Evolutionary conservation across 768 basidiomycete species (phyloP).

Genomic region (Basidioascus undulatus): DNA sequence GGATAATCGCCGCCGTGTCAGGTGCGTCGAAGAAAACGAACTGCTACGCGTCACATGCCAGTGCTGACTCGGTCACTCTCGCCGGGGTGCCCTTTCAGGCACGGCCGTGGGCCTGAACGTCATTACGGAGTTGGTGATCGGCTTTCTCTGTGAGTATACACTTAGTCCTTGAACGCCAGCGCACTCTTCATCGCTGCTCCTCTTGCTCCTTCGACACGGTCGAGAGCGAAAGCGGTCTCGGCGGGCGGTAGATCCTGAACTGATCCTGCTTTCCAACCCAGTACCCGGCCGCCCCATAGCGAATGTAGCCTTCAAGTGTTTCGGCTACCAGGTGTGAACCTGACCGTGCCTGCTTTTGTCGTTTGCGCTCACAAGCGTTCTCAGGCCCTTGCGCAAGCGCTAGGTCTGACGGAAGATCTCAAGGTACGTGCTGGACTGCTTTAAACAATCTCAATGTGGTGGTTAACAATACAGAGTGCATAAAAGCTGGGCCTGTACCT

Average conservation of each 20-base stretch:
- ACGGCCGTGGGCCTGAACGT: constrained; percentile 17
- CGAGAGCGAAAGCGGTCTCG: too few species aligned
- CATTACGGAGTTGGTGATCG: constrained; percentile 16
- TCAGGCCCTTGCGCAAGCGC: constrained; percentile 3
- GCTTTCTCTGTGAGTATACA: constrained; percentile 7
- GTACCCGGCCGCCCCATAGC: not conserved
- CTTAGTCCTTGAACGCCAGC: not conserved
- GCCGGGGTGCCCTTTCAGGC: too few species aligned
- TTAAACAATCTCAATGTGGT: too few species aligned
- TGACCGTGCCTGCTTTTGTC: not conserved
- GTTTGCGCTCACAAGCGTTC: not conserved
- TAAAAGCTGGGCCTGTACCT: constrained; percentile 14
- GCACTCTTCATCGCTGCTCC: not conserved
- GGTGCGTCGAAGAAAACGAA: too few species aligned
- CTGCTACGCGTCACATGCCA: too few species aligned
- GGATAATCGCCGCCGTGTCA: too few species aligned
- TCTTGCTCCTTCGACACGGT: not conserved
- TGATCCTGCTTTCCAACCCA: too few species aligned
- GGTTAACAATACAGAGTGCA: too few species aligned
- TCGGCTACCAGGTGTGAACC: constrained; percentile 9
- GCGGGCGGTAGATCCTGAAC: too few species aligned
- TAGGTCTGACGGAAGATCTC: constrained; percentile 13
- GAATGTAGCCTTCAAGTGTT: constrained; percentile 15
- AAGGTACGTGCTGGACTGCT: too few species aligned
- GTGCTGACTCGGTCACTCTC: too few species aligned